Evolutionary conservation across 2,329 filamentous ascomycete genomes (phyloP).

Genomic region (Diplodia mutila): DNA sequence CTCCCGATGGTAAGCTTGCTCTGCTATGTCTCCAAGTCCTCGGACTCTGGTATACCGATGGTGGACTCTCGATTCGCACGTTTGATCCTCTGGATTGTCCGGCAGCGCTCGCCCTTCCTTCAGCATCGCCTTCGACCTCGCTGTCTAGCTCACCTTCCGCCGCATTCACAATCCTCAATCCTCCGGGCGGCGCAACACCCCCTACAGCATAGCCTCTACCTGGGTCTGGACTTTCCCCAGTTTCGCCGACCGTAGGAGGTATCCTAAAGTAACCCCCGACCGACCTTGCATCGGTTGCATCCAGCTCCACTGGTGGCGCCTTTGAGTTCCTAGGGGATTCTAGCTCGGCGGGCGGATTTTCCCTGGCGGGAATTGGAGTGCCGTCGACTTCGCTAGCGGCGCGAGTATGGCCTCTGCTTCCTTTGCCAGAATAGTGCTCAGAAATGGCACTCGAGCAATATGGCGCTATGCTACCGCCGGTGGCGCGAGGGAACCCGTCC

Average conservation of each 20-base stretch:
- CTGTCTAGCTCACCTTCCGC: constrained; percentile 10
- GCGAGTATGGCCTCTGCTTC: background rate
- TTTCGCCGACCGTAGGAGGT: background rate
- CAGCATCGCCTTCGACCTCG: background rate
- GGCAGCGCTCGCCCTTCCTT: background rate
- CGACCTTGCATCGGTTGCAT: background rate
- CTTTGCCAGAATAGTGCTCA: background rate
- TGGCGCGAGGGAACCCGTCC: constrained; percentile 13
- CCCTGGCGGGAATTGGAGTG: background rate
- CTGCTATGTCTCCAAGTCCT: background rate
- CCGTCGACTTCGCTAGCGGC: constrained; percentile 1
- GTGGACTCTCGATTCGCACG: background rate
- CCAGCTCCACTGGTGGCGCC: background rate
- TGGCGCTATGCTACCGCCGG: constrained; percentile 12
- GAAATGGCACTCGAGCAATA: background rate
- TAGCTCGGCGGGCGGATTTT: background rate
- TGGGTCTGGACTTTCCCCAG: background rate
- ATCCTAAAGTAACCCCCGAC: background rate
- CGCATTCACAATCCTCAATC: constrained; percentile 6
- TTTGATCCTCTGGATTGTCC: background rate
- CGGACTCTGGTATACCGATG: background rate
- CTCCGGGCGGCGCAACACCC: background rate
- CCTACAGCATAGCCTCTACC: background rate
- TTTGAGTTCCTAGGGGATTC: background rate
- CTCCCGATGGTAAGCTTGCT: background rate